Evolutionary conservation across 2,329 filamentous ascomycete species (phyloP).

Genomic region (Trichoderma sp.): DNA sequence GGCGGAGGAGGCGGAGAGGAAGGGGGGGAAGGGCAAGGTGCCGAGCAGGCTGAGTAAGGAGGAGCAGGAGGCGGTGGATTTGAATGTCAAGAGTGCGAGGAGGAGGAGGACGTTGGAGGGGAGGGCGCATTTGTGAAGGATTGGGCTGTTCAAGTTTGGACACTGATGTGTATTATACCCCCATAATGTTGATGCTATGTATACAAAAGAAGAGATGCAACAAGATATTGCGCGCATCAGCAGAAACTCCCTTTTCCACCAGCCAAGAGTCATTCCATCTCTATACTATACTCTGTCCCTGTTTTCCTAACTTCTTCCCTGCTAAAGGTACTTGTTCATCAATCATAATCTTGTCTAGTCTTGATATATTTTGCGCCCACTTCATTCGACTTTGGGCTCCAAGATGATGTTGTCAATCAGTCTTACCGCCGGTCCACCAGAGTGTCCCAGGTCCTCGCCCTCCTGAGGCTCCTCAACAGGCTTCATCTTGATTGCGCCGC

Average conservation of each 20-base stretch:
- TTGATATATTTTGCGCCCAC: too few relatives aligned
- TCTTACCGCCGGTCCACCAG: conserved; percentile 73
- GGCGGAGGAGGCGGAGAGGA: conserved; percentile 45
- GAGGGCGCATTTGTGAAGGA: conserved; percentile 52
- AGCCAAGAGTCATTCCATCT: background rate
- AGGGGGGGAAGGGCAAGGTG: conserved; percentile 41
- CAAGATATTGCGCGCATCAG: background rate
- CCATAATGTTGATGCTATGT: conserved; percentile 18
- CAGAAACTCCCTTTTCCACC: background rate
- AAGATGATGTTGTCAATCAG: conserved; percentile 93
- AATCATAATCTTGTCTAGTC: conserved; percentile 1
- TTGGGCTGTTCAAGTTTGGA: background rate
- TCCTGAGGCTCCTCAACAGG: conserved; percentile 70
- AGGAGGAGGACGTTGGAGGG: conserved; percentile 54
- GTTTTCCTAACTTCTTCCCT: background rate
- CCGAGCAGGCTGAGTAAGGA: conserved; percentile 53
- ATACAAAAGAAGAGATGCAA: conserved; percentile 9
- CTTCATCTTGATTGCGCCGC: conserved; percentile 87
- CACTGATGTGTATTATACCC: conserved; percentile 24
- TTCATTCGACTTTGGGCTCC: conserved; percentile 41
- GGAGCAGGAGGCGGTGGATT: conserved; percentile 51
- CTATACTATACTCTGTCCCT: background rate
- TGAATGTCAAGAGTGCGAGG: conserved; percentile 50
- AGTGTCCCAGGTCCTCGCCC: conserved; percentile 75
- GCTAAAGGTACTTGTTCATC: background rate